phyloP scores from a whole-genome alignment of 1,284 basidiomycete genomes.

The Leccinum subatratum region DNA sequence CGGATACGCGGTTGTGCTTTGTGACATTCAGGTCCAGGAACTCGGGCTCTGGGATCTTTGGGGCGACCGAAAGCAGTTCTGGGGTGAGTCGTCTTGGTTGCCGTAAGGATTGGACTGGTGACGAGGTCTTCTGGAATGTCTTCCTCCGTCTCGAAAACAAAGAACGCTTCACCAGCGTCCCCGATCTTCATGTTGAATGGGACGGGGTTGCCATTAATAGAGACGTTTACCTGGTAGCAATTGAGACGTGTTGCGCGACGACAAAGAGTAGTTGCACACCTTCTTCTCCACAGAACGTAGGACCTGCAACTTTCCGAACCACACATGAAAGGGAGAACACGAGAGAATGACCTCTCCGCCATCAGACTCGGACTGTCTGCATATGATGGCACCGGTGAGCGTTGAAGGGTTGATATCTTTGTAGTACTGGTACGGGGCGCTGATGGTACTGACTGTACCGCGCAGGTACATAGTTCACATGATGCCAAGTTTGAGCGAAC shows the following conservation, averaged over 20 bases:
- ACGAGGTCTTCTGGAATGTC: slow-evolving; percentile 91
- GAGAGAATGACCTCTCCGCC: slow-evolving; percentile 70
- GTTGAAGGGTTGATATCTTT: slow-evolving; percentile 91
- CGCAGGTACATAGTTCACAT: slow-evolving; percentile 84
- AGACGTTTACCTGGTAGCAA: slow-evolving; percentile 64
- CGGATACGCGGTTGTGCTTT: slow-evolving; percentile 13
- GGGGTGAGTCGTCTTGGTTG: slow-evolving; percentile 45
- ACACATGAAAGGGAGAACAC: slow-evolving; percentile 96
- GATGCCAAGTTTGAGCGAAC: slow-evolving; percentile 10
- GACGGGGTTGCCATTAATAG: slow-evolving; percentile 74
- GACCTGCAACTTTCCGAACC: slow-evolving; percentile 98
- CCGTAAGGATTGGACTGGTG: slow-evolving; percentile 83
- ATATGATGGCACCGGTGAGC: slow-evolving; percentile 89
- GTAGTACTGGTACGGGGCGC: slow-evolving; percentile 81
- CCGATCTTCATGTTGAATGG: slow-evolving; percentile 99
- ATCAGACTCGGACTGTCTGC: slow-evolving; percentile 58
- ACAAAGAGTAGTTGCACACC: slow-evolving; percentile 38
- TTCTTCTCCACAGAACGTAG: slow-evolving; percentile 92
- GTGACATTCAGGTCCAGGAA: slow-evolving; percentile 30
- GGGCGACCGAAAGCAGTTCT: slow-evolving; percentile 15
- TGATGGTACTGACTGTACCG: slow-evolving; percentile 75
- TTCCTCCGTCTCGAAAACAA: slow-evolving; percentile 95
- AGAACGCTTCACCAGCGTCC: slow-evolving; percentile 98
- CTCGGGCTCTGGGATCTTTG: slow-evolving; percentile 37
- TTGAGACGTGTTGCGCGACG: background rate